A percentile compares a stretch with the other conserved stretches of the same genome.
Conservation (phyloP, 2,329 filamentous ascomycete genomes). For the Ophiostoma piceae region DNA sequence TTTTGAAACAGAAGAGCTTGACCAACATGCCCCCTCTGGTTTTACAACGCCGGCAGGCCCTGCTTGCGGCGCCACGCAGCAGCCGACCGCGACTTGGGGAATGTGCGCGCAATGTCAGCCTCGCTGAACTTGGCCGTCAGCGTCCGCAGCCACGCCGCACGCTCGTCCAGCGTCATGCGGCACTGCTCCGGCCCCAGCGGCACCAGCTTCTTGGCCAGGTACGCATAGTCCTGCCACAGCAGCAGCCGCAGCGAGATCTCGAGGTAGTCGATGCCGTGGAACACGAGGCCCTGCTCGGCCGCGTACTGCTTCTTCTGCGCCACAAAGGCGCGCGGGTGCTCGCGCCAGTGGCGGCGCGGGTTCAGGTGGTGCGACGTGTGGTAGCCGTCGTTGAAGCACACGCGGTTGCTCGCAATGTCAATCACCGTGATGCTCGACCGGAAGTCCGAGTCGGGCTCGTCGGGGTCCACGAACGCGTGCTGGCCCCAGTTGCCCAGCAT, state of each 20-base stretch:
- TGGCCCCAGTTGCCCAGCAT: constrained; percentile 86
- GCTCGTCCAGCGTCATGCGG: constrained; percentile 57
- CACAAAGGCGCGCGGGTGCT: constrained; percentile 69
- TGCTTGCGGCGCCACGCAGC: constrained; percentile 25
- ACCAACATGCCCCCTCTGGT: no score
- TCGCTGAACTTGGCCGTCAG: constrained; percentile 63
- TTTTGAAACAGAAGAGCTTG: background rate
- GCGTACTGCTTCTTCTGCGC: constrained; percentile 63
- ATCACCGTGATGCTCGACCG: constrained; percentile 74
- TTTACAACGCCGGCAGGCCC: constrained; percentile 21
- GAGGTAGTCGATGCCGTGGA: constrained; percentile 75
- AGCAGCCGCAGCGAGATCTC: constrained; percentile 66
- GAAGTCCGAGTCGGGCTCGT: constrained; percentile 71
- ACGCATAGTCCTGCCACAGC: constrained; percentile 66
- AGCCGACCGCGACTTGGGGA: constrained; percentile 32
- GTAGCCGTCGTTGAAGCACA: constrained; percentile 79
- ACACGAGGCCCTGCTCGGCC: constrained; percentile 64
- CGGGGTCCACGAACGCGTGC: constrained; percentile 71
- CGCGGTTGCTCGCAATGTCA: constrained; percentile 72
- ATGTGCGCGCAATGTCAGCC: constrained; percentile 58
- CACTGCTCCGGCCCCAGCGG: constrained; percentile 66
- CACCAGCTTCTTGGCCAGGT: constrained; percentile 64
- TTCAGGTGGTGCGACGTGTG: constrained; percentile 78
- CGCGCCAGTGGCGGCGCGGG: constrained; percentile 72
- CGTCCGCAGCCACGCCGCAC: constrained; percentile 55